Evolutionary conservation across 805 yeast genomes (phyloP).

Genomic region (Kregervanrija pseudodelftensis): DNA sequence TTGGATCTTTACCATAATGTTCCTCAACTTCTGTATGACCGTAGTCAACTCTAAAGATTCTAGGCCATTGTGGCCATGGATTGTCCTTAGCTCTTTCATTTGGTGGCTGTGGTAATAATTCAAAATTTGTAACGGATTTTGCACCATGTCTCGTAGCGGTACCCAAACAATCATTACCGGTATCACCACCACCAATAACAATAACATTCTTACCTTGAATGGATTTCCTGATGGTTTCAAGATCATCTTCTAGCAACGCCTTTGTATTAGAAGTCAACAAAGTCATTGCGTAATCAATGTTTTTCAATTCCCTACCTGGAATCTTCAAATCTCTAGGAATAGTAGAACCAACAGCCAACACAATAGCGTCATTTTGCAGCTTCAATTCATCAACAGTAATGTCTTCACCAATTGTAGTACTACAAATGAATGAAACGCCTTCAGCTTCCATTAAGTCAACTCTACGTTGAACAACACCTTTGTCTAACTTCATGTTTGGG

Average conservation of each 20-base stretch:
- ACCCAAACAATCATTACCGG: slow-evolving; percentile 98
- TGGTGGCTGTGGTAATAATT: slow-evolving; percentile 89
- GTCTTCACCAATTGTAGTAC: slow-evolving; percentile 80
- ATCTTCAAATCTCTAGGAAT: slow-evolving; percentile 92
- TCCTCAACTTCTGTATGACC: slow-evolving; percentile 94
- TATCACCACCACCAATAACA: slow-evolving; percentile 99
- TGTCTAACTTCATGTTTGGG: slow-evolving; percentile 97
- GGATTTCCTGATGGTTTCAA: slow-evolving; percentile 66
- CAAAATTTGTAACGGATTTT: slow-evolving; percentile 87
- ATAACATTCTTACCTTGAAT: slow-evolving; percentile 84
- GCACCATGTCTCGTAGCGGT: slow-evolving; percentile 97
- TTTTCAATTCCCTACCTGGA: slow-evolving; percentile 86
- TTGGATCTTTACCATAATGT: slow-evolving; percentile 95
- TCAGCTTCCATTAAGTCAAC: slow-evolving; percentile 84
- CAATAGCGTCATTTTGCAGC: slow-evolving; percentile 67
- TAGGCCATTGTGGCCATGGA: slow-evolving; percentile 99
- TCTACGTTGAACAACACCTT: slow-evolving; percentile 87
- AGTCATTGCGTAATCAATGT: slow-evolving; percentile 93
- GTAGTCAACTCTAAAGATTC: slow-evolving; percentile 94
- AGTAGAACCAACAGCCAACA: slow-evolving; percentile 90
- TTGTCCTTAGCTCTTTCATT: slow-evolving; percentile 81
- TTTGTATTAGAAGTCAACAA: slow-evolving; percentile 82
- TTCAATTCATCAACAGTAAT: slow-evolving; percentile 64
- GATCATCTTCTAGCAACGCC: slow-evolving; percentile 74
- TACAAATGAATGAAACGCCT: slow-evolving; percentile 74